These are phyloP conservation scores for Colletotrichum navitas DNA, from an alignment of 2,329 filamentous ascomycete genomes.

Conservation along the genomic window DNA sequence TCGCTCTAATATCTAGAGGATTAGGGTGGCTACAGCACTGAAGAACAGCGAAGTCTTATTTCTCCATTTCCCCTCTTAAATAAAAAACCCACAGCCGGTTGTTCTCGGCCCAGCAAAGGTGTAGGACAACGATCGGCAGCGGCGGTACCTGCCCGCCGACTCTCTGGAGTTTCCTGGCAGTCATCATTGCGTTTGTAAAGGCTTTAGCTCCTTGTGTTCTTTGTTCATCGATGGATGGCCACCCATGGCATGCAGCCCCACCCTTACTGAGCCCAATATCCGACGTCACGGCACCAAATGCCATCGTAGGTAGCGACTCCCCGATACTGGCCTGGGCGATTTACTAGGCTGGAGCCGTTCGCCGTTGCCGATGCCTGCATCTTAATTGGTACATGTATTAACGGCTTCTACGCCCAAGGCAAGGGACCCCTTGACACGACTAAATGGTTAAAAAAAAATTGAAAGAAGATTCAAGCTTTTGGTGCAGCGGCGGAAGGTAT, in stretches of 20 bases:
- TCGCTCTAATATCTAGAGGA: slow-evolving; percentile 6
- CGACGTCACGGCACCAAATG: slow-evolving; percentile 32
- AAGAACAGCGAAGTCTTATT: not conserved
- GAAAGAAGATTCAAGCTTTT: slow-evolving; percentile 16
- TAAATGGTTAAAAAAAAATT: not conserved
- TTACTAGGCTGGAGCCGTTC: not conserved
- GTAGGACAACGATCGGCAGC: not conserved
- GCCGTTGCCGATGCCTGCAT: not conserved
- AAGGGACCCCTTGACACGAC: slow-evolving; percentile 11
- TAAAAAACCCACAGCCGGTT: not conserved
- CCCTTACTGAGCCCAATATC: slow-evolving; percentile 37
- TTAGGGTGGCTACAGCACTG: not conserved
- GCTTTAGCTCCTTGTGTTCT: not conserved
- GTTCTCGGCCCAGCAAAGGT: not conserved
- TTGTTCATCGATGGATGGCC: slow-evolving; percentile 1
- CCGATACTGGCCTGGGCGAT: slow-evolving; percentile 18
- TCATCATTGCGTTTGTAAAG: not conserved
- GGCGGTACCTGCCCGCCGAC: not conserved
- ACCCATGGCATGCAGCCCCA: slow-evolving; percentile 25
- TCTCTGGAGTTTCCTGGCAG: not conserved
- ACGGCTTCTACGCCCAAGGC: slow-evolving; percentile 12
- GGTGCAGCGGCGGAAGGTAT: slow-evolving; percentile 19
- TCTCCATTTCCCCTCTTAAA: not conserved
- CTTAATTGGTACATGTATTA: slow-evolving; percentile 1
- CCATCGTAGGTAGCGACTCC: slow-evolving; percentile 38